Base-by-base conservation (phyloP, 2,329 filamentous ascomycete genomes). In the Karstenula rhodostoma region DNA sequence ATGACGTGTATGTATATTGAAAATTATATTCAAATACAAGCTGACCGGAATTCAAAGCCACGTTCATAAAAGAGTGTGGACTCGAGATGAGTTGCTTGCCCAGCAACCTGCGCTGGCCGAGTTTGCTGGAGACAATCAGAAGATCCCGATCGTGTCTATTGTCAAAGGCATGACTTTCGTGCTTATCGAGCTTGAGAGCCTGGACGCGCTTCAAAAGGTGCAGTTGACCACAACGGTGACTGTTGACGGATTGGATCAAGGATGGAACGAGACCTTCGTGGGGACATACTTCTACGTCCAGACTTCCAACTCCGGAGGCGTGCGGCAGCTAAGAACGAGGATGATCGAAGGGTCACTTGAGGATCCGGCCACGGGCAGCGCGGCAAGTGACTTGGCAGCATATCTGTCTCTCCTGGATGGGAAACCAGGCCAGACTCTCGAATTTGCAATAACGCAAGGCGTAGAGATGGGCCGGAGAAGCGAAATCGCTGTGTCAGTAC, bases 91-190 rank as follows among this genome's bases (percentile, higher is more conserved):
- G 17, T 43, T 76, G 15, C 70, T 73, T 46, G 63, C 68, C 23
- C 54, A 79, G 23, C 80, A 82, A 61, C 74, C 78, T 13, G 61
- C 52, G 15, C 67, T 83, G 43, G 69, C 68, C 40, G 60, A 63
- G 27, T 67, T 64, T 48, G 59, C 67, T 44, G 35, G 59, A 8
- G 56, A 65, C 29, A 52, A 60, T 17, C 52, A 66, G 25, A 32
- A 72, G 64, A 74, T 64, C 33, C 67, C 77, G 15, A 66, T 81
- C 13, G 78, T 82, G 12, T 81, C 78, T 46, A 80, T 93, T 48
- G 90, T 93, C 37, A 87, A 86, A 47, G 91, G 91, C 50, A 90
- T 94, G 88, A 86, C 86, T 0, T 93, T 93, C 74, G 77, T 87
- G n/a, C 83, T 92, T 33, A 80, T 90, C 15, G 79, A 86, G 65